Evolutionary conservation across 768 basidiomycete species (phyloP).

Genomic region (Rhodotorula toruloides): DNA sequence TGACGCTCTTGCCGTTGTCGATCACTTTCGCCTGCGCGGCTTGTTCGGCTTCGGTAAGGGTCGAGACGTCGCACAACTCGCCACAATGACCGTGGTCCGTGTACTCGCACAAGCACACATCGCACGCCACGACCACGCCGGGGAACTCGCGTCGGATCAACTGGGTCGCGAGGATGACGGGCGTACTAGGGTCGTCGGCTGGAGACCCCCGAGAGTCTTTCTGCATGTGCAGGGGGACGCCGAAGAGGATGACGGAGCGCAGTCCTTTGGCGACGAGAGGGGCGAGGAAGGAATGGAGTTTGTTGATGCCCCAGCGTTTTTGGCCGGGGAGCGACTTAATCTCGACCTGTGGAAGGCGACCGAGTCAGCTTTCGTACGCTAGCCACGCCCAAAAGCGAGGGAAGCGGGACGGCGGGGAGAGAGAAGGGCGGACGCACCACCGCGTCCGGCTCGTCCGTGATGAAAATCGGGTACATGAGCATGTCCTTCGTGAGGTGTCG

Average conservation of each 20-base stretch:
- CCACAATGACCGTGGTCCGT: conserved; percentile 98
- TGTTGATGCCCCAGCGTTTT: conserved; percentile 90
- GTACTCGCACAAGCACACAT: conserved; percentile 99
- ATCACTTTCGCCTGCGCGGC: conserved; percentile 56
- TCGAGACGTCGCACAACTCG: conserved; percentile 51
- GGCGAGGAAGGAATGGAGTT: conserved; percentile 74
- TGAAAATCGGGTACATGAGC: conserved; percentile 99
- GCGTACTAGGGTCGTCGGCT: conserved; percentile 82
- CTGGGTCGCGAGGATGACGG: conserved; percentile 87
- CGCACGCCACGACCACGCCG: conserved; percentile 76
- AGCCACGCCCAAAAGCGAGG: neutral
- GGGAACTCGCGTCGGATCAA: conserved; percentile 74
- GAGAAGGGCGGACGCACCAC: conserved; percentile 49
- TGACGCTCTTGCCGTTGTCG: conserved; percentile 67
- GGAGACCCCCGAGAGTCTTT: conserved; percentile 80
- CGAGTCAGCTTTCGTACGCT: conserved; percentile 52
- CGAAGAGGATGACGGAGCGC: conserved; percentile 86
- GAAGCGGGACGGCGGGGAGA: neutral
- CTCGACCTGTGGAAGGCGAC: conserved; percentile 59
- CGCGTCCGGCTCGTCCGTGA: conserved; percentile 88
- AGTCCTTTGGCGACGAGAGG: conserved; percentile 87
- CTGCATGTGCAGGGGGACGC: conserved; percentile 71
- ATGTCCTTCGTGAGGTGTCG: conserved; percentile 75
- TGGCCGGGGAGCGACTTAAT: conserved; percentile 79
- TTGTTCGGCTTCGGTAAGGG: conserved; percentile 47